Conservation (phyloP, 805 yeast species). For the Yamadazyma paraphyllophila region DNA sequence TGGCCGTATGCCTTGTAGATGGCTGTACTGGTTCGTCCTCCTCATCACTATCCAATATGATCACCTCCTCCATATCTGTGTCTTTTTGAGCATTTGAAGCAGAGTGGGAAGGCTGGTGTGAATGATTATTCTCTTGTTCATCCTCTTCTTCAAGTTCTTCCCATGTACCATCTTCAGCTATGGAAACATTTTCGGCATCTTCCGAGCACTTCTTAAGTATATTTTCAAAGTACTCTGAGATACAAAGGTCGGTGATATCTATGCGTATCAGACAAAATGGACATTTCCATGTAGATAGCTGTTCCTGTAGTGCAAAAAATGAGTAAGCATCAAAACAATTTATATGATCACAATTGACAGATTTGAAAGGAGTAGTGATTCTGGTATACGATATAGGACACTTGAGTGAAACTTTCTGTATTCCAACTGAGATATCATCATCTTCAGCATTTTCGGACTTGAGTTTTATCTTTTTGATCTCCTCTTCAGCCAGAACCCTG, state of each 20-base stretch:
- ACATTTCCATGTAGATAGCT: conserved; percentile 83
- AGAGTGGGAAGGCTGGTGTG: background rate
- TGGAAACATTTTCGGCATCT: conserved; percentile 62
- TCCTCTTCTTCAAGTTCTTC: conserved; percentile 4
- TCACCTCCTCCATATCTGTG: conserved; percentile 4
- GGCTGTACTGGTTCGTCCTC: background rate
- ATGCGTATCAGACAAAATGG: conserved; percentile 70
- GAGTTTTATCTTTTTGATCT: conserved; percentile 43
- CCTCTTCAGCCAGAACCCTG: conserved; percentile 47
- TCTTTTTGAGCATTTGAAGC: background rate
- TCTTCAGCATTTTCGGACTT: conserved; percentile 17
- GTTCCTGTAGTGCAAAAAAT: conserved; percentile 71
- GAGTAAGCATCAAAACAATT: conserved; percentile 86
- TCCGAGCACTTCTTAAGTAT: conserved; percentile 53
- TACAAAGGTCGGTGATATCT: conserved; percentile 55
- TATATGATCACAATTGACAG: conserved; percentile 70
- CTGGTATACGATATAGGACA: conserved; percentile 78
- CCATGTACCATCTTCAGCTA: conserved; percentile 79
- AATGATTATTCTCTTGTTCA: background rate
- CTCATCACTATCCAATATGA: conserved; percentile 8
- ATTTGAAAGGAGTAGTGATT: conserved; percentile 69
- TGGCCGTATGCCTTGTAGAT: background rate
- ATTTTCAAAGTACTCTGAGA: conserved; percentile 71
- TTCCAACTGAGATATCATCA: conserved; percentile 68
- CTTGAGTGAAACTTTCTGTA: conserved; percentile 62